Conservation (phyloP, 176 grass and related monocot genomes). For the Hordeum marinum region DNA sequence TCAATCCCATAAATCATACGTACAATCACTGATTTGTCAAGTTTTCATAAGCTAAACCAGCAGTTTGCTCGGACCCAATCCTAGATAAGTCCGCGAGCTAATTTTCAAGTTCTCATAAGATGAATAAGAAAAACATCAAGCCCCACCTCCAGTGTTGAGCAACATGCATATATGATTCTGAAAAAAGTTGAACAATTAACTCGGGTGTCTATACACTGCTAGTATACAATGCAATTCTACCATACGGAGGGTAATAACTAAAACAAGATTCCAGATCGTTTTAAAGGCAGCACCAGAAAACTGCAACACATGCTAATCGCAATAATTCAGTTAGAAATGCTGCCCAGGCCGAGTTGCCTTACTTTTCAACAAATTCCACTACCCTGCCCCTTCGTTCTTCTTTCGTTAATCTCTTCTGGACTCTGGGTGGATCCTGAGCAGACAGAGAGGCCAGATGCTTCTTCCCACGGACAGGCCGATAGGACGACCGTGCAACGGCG, state of each 20-base stretch:
- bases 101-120: too few species aligned
- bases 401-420: conserved; percentile 22
- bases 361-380: conserved; percentile 1
- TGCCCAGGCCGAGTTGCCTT: neutral
- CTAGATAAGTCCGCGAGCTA: neutral
- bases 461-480: conserved; percentile 22
- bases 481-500: conserved; percentile 3
- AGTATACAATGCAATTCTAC: neutral
- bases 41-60: neutral
- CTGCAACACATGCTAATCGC: neutral
- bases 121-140: too few species aligned
- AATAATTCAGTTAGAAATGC: neutral
- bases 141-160: too few species aligned
- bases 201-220: neutral
- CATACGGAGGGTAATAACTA: neutral
- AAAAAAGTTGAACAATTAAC: neutral
- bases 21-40: neutral
- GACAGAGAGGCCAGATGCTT: conserved; percentile 17
- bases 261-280: neutral
- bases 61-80: neutral
- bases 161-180: neutral
- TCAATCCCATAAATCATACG: neutral
- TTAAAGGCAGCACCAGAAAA: neutral
- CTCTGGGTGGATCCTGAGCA: conserved; percentile 3
- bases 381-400: conserved; percentile 25